Conservation (phyloP, 1,139 yeast species). For the Barnettozyma hawaiiensis region DNA sequence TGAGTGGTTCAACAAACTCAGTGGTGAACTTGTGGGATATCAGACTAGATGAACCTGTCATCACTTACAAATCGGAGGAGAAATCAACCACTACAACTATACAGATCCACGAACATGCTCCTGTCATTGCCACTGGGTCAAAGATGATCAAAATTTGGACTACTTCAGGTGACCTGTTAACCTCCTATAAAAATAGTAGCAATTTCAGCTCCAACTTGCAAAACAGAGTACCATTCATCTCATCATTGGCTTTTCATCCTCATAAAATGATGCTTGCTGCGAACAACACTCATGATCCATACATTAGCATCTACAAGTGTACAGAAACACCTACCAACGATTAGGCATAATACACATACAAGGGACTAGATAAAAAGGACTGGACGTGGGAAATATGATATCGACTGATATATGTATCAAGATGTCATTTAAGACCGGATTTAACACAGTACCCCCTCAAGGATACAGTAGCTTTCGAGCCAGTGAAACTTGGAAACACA, state of each 20-base stretch:
- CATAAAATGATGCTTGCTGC: slow-evolving; percentile 93
- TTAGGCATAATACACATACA: slow-evolving; percentile 2
- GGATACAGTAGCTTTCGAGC: too few species aligned
- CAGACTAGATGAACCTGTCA: slow-evolving; percentile 64
- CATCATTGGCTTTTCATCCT: slow-evolving; percentile 79
- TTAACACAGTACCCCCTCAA: too few species aligned
- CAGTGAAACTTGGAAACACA: too few species aligned
- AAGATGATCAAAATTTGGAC: slow-evolving; percentile 81
- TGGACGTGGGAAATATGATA: too few species aligned
- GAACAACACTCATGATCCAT: slow-evolving; percentile 73
- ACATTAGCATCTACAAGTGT: slow-evolving; percentile 61
- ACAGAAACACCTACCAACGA: slow-evolving; percentile 24
- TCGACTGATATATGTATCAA: too few species aligned
- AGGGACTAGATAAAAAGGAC: too few species aligned
- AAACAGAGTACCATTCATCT: slow-evolving; percentile 44
- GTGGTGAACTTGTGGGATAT: slow-evolving; percentile 88
- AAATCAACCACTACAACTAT: slow-evolving; percentile 53
- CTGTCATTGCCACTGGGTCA: slow-evolving; percentile 83
- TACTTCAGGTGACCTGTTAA: slow-evolving; percentile 69
- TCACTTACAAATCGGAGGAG: slow-evolving; percentile 55
- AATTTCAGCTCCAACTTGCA: slow-evolving; percentile 31
- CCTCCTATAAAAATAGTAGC: slow-evolving; percentile 54
- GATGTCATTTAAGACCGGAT: too few species aligned
- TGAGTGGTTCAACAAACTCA: slow-evolving; percentile 81
- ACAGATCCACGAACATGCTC: slow-evolving; percentile 94